Conservation (phyloP, 1,139 yeast genomes). For the Taphrina wiesneri region DNA sequence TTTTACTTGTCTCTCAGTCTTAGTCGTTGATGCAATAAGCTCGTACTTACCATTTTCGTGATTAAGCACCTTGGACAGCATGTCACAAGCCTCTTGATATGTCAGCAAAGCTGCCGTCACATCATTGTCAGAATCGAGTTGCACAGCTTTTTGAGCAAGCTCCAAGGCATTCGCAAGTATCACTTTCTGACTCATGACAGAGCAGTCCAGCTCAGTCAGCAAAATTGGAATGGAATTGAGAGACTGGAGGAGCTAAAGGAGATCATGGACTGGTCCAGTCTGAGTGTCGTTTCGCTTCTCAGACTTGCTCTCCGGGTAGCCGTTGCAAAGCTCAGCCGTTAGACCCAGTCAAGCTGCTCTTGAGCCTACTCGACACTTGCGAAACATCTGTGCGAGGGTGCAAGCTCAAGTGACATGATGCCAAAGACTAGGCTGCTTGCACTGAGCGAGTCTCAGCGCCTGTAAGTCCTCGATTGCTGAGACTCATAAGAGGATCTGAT, state of each 20-base stretch:
- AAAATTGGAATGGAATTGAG: too few species aligned
- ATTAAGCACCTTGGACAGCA: constrained; percentile 4
- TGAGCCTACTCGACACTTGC: background rate
- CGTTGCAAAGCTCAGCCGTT: too few species aligned
- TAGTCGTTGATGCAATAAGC: background rate
- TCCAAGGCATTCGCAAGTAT: constrained; percentile 18
- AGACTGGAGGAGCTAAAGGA: too few species aligned
- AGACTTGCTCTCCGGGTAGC: too few species aligned
- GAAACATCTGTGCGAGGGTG: background rate
- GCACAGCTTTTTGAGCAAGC: constrained; percentile 27
- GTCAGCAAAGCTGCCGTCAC: constrained; percentile 11
- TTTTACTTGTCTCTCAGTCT: background rate
- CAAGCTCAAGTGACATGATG: too few species aligned
- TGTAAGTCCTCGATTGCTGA: too few species aligned
- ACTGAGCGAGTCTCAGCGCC: too few species aligned
- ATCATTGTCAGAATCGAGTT: constrained; percentile 13
- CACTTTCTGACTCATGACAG: constrained; percentile 5
- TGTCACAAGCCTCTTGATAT: constrained; percentile 17
- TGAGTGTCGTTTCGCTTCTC: too few species aligned
- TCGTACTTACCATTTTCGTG: background rate
- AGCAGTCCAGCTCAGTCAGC: too few species aligned
- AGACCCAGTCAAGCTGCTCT: background rate
- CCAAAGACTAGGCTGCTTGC: too few species aligned
- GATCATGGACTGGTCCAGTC: too few species aligned
- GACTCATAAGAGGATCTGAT: background rate